Base-by-base conservation (phyloP, 179 eudicot genomes). In the Spinacia oleracea region DNA sequence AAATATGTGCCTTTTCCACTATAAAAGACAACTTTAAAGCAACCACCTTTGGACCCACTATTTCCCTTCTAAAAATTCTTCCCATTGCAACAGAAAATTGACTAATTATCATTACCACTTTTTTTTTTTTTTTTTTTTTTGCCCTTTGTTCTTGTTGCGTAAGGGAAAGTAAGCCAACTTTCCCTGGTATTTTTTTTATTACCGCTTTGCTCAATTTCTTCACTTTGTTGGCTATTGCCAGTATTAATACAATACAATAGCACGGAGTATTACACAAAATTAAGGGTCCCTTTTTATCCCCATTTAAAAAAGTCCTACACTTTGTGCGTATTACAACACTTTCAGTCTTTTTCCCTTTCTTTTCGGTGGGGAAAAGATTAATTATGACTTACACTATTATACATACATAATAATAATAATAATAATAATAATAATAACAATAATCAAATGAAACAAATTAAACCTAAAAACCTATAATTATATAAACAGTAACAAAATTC, bases 61-160 rank as follows among this genome's bases (percentile, higher is more conserved):
- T 50, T 51, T 21, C 9, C 11, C 55, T 16, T 16, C 18, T 27
- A 31, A 42, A 72, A 72, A 7, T 50, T 72, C 20, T 29, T 72
- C 75, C 62, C 51, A 72, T 72, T 4, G 25, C 21, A 20, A 31
- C 43, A 7, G 3, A 18, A 31, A 32, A 31, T 27, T 32, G 45
- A 72, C 75, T 71, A 29, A 46, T 70, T 42, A 72, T 72, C 16
- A 72, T 50, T 50, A 29, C 38, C 2, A 72, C 75, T 72, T 38
- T 38, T 38, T 38, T 38, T 38, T 0, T n/a, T n/a, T n/a, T n/a
- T n/a, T n/a, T n/a, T n/a, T n/a, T n/a, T n/a, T n/a, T n/a, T n/a
- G n/a, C n/a, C n/a, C n/a, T n/a, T n/a, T n/a, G n/a, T n/a, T n/a
- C n/a, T n/a, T n/a, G n/a, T n/a, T n/a, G n/a, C n/a, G n/a, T n/a